These are phyloP conservation scores for Collybia sordida DNA, from an alignment of 768 basidiomycete genomes.

Conservation along the genomic window DNA sequence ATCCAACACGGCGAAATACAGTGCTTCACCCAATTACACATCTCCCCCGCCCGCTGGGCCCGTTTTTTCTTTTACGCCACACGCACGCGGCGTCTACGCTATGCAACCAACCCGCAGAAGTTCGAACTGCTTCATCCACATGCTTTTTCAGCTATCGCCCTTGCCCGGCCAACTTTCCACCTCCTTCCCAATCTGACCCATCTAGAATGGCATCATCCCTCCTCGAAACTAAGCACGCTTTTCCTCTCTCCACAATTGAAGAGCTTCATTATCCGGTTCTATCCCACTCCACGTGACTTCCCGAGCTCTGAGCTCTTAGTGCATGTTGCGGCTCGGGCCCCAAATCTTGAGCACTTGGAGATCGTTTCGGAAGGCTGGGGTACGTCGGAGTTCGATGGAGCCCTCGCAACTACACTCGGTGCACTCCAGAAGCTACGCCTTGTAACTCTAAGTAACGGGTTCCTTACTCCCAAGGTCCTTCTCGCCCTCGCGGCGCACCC, in stretches of 20 bases:
- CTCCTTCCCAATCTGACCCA: slow-evolving; percentile 16
- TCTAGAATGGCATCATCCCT: slow-evolving; percentile 9
- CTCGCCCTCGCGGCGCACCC: slow-evolving; percentile 10
- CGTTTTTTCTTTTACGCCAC: slow-evolving; percentile 19
- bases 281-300: no score
- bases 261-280: slow-evolving; percentile 9
- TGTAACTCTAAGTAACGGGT: slow-evolving; percentile 4
- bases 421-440: slow-evolving; percentile 13
- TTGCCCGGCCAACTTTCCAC: slow-evolving; percentile 10
- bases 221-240: no score
- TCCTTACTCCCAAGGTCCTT: slow-evolving; percentile 6
- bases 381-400: slow-evolving; percentile 6
- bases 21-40: slow-evolving; percentile 14
- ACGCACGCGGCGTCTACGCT: slow-evolving; percentile 18
- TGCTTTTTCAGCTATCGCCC: slow-evolving; percentile 6
- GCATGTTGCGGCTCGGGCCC: slow-evolving; percentile 8
- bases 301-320: slow-evolving; percentile 9
- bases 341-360: slow-evolving; percentile 7
- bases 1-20: no score
- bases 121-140: slow-evolving; percentile 3
- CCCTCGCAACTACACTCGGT: slow-evolving; percentile 3
- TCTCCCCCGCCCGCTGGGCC: slow-evolving; percentile 15
- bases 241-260: slow-evolving; percentile 8
- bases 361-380: slow-evolving; percentile 3
- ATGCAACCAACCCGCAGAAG: no score